phyloP scores from a whole-genome alignment of 139 green algal species.

The Coccomyxa sp. region DNA sequence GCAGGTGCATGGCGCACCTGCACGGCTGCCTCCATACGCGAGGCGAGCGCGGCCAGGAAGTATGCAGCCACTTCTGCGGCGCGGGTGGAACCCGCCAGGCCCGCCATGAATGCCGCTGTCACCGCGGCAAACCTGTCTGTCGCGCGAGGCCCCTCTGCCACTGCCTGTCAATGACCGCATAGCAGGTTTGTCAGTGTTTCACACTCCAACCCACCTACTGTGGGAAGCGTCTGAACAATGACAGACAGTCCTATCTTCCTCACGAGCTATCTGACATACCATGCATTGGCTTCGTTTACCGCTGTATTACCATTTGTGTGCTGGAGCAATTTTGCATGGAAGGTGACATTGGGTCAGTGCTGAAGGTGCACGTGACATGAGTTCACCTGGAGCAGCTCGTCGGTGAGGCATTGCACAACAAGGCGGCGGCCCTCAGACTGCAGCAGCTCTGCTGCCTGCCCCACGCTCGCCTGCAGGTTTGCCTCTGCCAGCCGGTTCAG shows the following conservation, averaged over 20 bases:
- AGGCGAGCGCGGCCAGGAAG: not conserved
- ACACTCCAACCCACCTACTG: too few relatives aligned
- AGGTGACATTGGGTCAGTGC: not conserved
- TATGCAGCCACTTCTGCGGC: slow-evolving; percentile 10
- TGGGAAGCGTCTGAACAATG: not conserved
- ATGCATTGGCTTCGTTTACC: not conserved
- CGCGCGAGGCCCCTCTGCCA: slow-evolving; percentile 61
- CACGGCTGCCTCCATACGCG: slow-evolving; percentile 18
- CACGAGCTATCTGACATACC: not conserved
- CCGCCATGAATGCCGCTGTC: slow-evolving; percentile 58
- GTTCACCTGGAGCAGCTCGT: slow-evolving; percentile 42
- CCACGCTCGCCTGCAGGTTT: slow-evolving; percentile 60
- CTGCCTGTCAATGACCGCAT: slow-evolving; percentile 29
- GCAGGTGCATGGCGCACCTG: not conserved
- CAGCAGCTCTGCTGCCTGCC: slow-evolving; percentile 54
- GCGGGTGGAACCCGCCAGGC: slow-evolving; percentile 40
- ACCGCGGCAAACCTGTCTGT: slow-evolving; percentile 70
- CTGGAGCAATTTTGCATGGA: not conserved
- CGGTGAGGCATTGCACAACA: slow-evolving; percentile 47
- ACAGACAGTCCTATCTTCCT: not conserved
- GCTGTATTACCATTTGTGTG: not conserved
- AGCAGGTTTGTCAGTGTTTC: too few relatives aligned
- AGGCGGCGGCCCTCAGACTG: slow-evolving; percentile 37
- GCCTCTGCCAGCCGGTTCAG: slow-evolving; percentile 72
- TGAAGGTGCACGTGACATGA: not conserved